These are phyloP conservation scores for Metschnikowia noctiluminum DNA, from an alignment of 805 yeast species.

Conservation along the genomic window DNA sequence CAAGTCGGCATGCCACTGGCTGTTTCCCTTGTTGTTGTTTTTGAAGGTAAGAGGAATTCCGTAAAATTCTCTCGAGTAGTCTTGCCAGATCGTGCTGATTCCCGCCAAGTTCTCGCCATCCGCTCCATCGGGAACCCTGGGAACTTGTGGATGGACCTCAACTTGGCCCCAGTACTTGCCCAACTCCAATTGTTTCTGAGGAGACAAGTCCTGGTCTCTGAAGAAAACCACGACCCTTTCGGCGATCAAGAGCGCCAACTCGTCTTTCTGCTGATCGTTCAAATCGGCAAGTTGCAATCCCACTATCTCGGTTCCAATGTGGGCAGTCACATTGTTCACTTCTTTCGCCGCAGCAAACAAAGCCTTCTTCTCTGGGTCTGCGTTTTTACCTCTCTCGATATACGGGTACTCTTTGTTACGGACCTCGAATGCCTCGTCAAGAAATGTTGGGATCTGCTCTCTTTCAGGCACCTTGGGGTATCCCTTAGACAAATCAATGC, in stretches of 20 bases:
- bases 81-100: conserved; percentile 32
- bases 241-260: conserved; percentile 29
- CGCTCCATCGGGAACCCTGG: conserved; percentile 16
- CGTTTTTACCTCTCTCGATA: conserved; percentile 26
- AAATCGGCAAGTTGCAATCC: conserved; percentile 30
- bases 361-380: conserved; percentile 31
- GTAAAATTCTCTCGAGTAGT: conserved; percentile 22
- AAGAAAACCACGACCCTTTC: conserved; percentile 31
- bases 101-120: conserved; percentile 21
- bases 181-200: conserved; percentile 29
- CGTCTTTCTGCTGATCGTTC: conserved; percentile 28
- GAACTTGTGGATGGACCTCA: conserved; percentile 22
- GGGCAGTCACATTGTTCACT: conserved; percentile 28
- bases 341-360: conserved; percentile 30
- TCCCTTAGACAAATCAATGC: conserved; percentile 26
- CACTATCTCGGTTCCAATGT: conserved; percentile 30
- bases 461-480: conserved; percentile 25
- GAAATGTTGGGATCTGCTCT: conserved; percentile 23
- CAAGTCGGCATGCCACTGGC: conserved; percentile 46
- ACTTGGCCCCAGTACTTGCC: conserved; percentile 32
- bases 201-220: conserved; percentile 30
- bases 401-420: conserved; percentile 24
- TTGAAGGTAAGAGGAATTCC: conserved; percentile 28
- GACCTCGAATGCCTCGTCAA: conserved; percentile 25
- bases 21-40: conserved; percentile 21